Evolutionary conservation across 192 early-diverging fungal genomes (phyloP).

Genomic region (Pilaira anomala): DNA sequence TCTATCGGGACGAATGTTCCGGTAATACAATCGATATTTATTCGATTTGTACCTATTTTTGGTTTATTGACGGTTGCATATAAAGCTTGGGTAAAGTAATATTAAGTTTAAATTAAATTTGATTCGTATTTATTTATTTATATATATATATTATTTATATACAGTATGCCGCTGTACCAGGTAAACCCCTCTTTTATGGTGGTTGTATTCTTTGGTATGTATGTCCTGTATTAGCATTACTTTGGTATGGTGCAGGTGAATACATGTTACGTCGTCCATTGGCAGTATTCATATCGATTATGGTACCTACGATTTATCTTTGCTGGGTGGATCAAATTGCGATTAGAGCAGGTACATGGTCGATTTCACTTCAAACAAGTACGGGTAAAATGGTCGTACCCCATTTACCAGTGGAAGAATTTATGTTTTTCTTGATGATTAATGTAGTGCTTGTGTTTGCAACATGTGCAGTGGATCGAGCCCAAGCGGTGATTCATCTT

Average conservation of each 20-base stretch:
- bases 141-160: background rate
- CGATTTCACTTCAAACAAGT: conserved; percentile 39
- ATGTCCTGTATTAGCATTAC: conserved; percentile 43
- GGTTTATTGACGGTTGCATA: conserved; percentile 14
- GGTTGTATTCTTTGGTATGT: conserved; percentile 45
- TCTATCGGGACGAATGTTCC: conserved; percentile 20
- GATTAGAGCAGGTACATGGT: conserved; percentile 44
- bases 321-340: conserved; percentile 47
- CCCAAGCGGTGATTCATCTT: conserved; percentile 26
- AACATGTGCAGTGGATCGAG: conserved; percentile 30
- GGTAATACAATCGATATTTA: background rate
- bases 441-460: conserved; percentile 39
- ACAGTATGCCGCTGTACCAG: conserved; percentile 31
- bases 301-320: conserved; percentile 43
- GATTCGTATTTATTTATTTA: conserved; percentile 3
- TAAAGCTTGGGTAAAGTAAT: conserved; percentile 27
- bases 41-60: conserved; percentile 28
- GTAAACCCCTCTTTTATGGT: conserved; percentile 42
- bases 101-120: background rate
- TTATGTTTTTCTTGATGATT: conserved; percentile 48
- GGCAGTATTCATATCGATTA: conserved; percentile 19
- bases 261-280: conserved; percentile 41
- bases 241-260: conserved; percentile 47
- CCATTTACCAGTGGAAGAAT: conserved; percentile 51
- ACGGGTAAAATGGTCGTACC: conserved; percentile 37